Percentiles rank a stretch among this genome's conserved stretches.
Evolutionary conservation across 2,329 filamentous ascomycete genomes (phyloP).

Genomic region (Catunica adiposa): DNA sequence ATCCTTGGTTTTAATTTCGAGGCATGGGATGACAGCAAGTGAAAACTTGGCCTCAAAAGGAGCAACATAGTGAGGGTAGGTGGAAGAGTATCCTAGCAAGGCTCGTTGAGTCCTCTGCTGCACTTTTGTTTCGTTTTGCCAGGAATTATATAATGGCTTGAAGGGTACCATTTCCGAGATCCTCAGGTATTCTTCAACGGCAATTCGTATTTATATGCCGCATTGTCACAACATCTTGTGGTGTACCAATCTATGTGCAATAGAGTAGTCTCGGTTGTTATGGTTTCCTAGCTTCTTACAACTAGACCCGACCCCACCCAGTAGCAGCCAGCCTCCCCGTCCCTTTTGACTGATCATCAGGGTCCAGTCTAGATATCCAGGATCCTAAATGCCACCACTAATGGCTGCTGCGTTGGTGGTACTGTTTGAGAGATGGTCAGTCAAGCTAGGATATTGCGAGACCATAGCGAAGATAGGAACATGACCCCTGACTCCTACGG

Average conservation of each 20-base stretch:
- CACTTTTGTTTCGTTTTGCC: background rate
- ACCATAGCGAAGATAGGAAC: conserved; percentile 3
- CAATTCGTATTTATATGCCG: background rate
- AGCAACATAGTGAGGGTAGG: background rate
- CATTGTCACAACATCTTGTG: too few species aligned
- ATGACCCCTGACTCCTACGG: background rate
- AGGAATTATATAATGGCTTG: background rate
- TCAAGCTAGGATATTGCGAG: background rate
- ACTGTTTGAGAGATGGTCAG: too few species aligned
- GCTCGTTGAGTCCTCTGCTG: background rate
- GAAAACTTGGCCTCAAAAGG: too few species aligned
- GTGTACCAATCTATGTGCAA: too few species aligned
- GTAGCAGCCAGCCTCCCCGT: background rate
- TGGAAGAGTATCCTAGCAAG: background rate
- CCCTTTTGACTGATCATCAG: background rate
- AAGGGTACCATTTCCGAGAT: background rate
- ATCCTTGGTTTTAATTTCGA: too few species aligned
- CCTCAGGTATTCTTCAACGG: background rate
- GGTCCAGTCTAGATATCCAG: background rate
- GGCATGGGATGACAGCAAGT: too few species aligned
- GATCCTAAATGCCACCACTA: too few species aligned
- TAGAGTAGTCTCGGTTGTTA: too few species aligned
- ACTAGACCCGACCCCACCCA: too few species aligned
- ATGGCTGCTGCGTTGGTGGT: too few species aligned
- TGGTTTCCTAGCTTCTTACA: too few species aligned